Evolutionary conservation across 2,329 filamentous ascomycete genomes (phyloP).

Genomic region (Ophiostoma fasciatum): DNA sequence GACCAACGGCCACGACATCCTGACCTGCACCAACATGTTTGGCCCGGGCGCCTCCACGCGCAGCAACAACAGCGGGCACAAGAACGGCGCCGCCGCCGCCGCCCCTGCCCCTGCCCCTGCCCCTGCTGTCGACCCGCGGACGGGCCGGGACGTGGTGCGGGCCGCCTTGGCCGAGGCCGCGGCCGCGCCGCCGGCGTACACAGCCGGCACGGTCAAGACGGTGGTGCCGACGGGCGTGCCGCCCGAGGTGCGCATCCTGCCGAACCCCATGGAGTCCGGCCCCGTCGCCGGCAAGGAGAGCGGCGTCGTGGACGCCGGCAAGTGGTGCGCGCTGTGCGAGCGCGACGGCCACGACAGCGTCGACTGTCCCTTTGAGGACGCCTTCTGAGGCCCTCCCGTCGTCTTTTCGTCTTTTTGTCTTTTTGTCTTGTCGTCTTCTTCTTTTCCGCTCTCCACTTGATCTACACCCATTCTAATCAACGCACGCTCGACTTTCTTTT

Average conservation of each 20-base stretch:
- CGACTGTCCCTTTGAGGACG: slow-evolving; percentile 84
- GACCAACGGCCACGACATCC: slow-evolving; percentile 77
- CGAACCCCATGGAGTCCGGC: slow-evolving; percentile 48
- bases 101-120: no score
- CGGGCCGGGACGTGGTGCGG: slow-evolving; percentile 11
- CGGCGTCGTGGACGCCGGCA: slow-evolving; percentile 63
- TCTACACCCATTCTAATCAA: no score
- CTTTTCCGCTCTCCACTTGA: not conserved
- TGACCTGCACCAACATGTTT: slow-evolving; percentile 89
- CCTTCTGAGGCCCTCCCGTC: no score
- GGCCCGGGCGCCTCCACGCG: no score
- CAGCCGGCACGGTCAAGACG: slow-evolving; percentile 28
- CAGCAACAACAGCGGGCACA: slow-evolving; percentile 3
- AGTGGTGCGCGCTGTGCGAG: slow-evolving; percentile 97
- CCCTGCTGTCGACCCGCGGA: slow-evolving; percentile 12
- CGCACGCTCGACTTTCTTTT: no score
- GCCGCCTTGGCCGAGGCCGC: slow-evolving; percentile 12
- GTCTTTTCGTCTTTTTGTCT: not conserved
- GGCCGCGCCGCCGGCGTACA: slow-evolving; percentile 11
- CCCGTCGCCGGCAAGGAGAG: slow-evolving; percentile 67
- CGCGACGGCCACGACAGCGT: slow-evolving; percentile 93
- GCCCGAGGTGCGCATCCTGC: slow-evolving; percentile 33
- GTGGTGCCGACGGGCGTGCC: slow-evolving; percentile 22
- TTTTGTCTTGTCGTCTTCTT: not conserved
- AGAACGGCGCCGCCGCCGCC: slow-evolving; percentile 7